Evolutionary conservation across 2,329 filamentous ascomycete species (phyloP).

Genomic region (Aspergillus floridensis): DNA sequence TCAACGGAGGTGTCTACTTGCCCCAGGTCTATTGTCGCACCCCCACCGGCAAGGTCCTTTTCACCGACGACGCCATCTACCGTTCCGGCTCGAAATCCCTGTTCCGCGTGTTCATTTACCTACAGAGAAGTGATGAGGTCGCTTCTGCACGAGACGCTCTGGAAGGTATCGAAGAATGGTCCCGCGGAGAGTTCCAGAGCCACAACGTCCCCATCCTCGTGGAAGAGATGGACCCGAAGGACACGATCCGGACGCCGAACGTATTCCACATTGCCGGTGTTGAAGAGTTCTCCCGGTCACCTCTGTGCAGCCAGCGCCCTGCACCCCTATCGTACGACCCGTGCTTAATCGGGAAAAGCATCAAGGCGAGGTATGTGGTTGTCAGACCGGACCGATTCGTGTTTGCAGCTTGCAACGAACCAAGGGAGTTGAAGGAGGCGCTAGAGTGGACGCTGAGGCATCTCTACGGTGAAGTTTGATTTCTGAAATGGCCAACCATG

Average conservation of each 20-base stretch:
- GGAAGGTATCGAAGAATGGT: conserved; percentile 2
- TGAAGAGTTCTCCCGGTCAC: conserved; percentile 29
- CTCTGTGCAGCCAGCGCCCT: conserved; percentile 29
- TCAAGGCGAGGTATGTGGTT: conserved; percentile 28
- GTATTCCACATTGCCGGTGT: conserved; percentile 26
- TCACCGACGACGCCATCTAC: conserved; percentile 38
- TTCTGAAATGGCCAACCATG: neutral
- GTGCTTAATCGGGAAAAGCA: conserved; percentile 22
- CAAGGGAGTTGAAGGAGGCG: conserved; percentile 19
- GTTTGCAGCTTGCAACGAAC: conserved; percentile 30
- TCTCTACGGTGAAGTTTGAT: neutral
- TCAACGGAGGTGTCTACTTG: conserved; percentile 32
- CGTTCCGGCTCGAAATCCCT: conserved; percentile 23
- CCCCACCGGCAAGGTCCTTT: conserved; percentile 13
- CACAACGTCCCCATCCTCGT: conserved; percentile 12
- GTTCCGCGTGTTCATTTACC: conserved; percentile 34
- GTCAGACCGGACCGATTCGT: conserved; percentile 35
- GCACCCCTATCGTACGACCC: conserved; percentile 30
- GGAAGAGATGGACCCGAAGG: neutral
- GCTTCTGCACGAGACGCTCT: neutral
- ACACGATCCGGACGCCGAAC: neutral
- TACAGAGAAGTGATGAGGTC: conserved; percentile 10
- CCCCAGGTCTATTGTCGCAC: conserved; percentile 35
- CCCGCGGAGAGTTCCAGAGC: conserved; percentile 5
- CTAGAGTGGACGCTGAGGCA: neutral